Evolutionary conservation across 495 filamentous ascomycete species (phyloP).

Genomic region (Hypoxylon subgilvum): DNA sequence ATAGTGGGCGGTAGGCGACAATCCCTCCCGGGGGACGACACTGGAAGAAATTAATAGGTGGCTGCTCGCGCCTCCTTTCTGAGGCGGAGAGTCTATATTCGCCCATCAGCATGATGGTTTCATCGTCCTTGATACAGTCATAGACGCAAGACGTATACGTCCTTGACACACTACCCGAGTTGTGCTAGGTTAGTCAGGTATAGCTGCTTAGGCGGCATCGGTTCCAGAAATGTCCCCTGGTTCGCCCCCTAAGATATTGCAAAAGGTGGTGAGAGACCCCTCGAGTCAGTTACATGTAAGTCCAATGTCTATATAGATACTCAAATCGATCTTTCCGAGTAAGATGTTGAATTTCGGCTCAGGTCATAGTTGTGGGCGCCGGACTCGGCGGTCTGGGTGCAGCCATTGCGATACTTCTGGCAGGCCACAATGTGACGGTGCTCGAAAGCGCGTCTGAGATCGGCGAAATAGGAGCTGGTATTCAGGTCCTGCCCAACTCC

Average conservation of each 20-base stretch:
- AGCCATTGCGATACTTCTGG: conserved; percentile 64
- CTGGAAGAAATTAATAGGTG: not conserved
- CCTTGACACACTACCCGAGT: not conserved
- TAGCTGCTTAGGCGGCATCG: not conserved
- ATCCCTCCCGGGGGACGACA: too few relatives aligned
- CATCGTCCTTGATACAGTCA: not conserved
- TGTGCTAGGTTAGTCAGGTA: not conserved
- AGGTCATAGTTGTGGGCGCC: conserved; percentile 67
- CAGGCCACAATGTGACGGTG: conserved; percentile 66
- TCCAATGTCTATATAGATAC: too few relatives aligned
- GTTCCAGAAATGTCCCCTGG: conserved; percentile 19
- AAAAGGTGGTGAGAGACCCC: conserved; percentile 26
- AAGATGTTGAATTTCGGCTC: conserved; percentile 12
- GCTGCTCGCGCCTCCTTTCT: too few relatives aligned
- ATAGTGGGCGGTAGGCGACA: not conserved
- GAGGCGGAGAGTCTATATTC: too few relatives aligned
- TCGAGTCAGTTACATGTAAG: conserved; percentile 33
- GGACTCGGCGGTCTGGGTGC: conserved; percentile 72
- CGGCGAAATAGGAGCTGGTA: conserved; percentile 66
- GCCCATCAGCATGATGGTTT: not conserved
- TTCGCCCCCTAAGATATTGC: conserved; percentile 13
- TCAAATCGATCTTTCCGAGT: too few relatives aligned
- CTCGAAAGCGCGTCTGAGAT: conserved; percentile 68
- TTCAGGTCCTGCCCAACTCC: conserved; percentile 65
- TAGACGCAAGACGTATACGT: not conserved